These are phyloP conservation scores for Suillus sp. DNA, from an alignment of 768 basidiomycete species.

Conservation along the genomic window DNA sequence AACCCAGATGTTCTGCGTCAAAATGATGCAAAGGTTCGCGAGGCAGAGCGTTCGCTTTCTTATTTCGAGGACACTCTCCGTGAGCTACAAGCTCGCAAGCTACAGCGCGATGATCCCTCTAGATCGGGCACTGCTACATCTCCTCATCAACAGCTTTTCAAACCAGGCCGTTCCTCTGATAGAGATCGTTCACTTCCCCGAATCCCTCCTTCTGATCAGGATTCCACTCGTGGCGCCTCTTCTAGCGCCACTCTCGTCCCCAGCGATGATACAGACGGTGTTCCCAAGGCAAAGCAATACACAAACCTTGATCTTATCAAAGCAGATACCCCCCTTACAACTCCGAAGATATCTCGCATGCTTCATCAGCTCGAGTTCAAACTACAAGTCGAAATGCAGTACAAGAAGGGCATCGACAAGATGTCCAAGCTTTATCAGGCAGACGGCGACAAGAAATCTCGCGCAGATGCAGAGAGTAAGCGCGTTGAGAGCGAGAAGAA, in stretches of 20 bases:
- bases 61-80: constrained; percentile 88
- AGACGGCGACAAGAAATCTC: constrained; percentile 96
- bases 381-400: constrained; percentile 96
- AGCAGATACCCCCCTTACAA: constrained; percentile 94
- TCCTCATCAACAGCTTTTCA: constrained; percentile 32
- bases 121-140: constrained; percentile 46
- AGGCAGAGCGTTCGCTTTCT: constrained; percentile 78
- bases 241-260: constrained; percentile 42
- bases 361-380: constrained; percentile 99
- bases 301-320: constrained; percentile 93
- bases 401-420: constrained; percentile 98
- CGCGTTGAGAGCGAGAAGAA: constrained; percentile 95
- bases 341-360: constrained; percentile 96
- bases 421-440: constrained; percentile 97
- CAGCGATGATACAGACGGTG: constrained; percentile 39
- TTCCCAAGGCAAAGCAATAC: constrained; percentile 64
- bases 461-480: constrained; percentile 92
- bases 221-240: constrained; percentile 36
- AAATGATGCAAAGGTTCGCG: constrained; percentile 84
- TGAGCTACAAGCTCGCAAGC: constrained; percentile 79
- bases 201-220: constrained; percentile 55
- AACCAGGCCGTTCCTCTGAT: constrained; percentile 23
- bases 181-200: constrained; percentile 40
- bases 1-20: constrained; percentile 85
- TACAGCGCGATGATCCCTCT: constrained; percentile 55